Evolutionary conservation across 208 protist genomes (phyloP).

Genomic region (Leptomonas pyrrhocoris): DNA sequence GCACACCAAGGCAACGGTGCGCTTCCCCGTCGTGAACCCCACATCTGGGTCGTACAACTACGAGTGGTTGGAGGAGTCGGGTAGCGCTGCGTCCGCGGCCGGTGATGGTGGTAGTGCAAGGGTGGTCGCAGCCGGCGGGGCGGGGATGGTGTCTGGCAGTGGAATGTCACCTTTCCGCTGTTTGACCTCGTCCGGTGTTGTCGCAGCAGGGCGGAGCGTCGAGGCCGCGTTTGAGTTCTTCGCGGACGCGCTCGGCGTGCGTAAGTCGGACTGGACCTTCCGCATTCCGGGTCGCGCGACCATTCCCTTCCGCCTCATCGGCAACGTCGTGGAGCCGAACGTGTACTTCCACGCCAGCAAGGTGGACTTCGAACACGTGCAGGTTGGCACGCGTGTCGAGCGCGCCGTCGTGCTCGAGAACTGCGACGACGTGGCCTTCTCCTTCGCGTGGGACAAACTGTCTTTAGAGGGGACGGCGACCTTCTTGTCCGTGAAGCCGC

Average conservation of each 20-base stretch:
- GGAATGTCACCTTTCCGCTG: conserved; percentile 89
- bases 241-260: conserved; percentile 80
- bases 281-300: conserved; percentile 78
- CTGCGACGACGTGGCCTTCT: conserved; percentile 92
- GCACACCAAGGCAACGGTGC: conserved; percentile 82
- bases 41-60: conserved; percentile 92
- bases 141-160: neutral
- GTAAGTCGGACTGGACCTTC: conserved; percentile 94
- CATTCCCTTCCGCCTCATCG: conserved; percentile 95
- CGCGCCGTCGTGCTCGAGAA: conserved; percentile 93
- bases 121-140: neutral
- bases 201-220: conserved; percentile 88
- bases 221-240: conserved; percentile 97
- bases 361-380: conserved; percentile 92
- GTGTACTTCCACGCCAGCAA: conserved; percentile 90
- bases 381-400: conserved; percentile 77
- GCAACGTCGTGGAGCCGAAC: conserved; percentile 92
- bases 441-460: conserved; percentile 90
- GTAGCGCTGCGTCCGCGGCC: conserved; percentile 6
- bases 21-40: conserved; percentile 97
- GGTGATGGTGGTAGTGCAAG: neutral
- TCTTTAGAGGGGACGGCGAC: conserved; percentile 43
- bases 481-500: conserved; percentile 82
- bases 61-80: conserved; percentile 85
- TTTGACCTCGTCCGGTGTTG: conserved; percentile 76